These are phyloP conservation scores for Mucor circinelloides DNA, from an alignment of 371 early-diverging fungal genomes.

Conservation along the genomic window DNA sequence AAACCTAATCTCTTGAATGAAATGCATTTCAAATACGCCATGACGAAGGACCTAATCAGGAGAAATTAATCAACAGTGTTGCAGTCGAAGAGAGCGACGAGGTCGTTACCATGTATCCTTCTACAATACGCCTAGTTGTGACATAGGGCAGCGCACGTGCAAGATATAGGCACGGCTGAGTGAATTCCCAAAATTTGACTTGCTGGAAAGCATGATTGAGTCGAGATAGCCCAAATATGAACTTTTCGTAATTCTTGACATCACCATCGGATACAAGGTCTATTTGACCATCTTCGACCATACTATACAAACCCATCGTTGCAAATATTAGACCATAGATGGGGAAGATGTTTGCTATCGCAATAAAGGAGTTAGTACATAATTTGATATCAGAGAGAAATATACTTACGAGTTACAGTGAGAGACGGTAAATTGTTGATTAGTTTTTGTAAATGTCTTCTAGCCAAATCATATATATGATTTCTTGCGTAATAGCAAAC, in stretches of 20 bases:
- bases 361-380: neutral
- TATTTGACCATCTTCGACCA: conserved; percentile 39
- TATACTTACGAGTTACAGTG: conserved; percentile 40
- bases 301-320: conserved; percentile 41
- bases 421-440: conserved; percentile 33
- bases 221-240: conserved; percentile 31
- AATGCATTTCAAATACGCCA: conserved; percentile 50
- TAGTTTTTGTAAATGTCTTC: conserved; percentile 30
- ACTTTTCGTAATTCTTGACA: conserved; percentile 34
- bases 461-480: conserved; percentile 28
- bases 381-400: neutral
- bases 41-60: conserved; percentile 32
- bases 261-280: conserved; percentile 21
- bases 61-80: neutral
- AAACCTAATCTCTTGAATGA: conserved; percentile 48
- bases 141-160: conserved; percentile 50
- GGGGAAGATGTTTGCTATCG: conserved; percentile 43
- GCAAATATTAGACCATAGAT: conserved; percentile 46
- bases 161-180: conserved; percentile 46
- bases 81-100: no score
- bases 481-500: conserved; percentile 42
- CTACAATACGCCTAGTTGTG: conserved; percentile 45
- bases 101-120: conserved; percentile 39
- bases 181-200: conserved; percentile 52
- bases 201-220: conserved; percentile 47